phyloP scores from a whole-genome alignment of 2,329 filamentous ascomycete species.

The Ceratocystiopsis sp. region DNA sequence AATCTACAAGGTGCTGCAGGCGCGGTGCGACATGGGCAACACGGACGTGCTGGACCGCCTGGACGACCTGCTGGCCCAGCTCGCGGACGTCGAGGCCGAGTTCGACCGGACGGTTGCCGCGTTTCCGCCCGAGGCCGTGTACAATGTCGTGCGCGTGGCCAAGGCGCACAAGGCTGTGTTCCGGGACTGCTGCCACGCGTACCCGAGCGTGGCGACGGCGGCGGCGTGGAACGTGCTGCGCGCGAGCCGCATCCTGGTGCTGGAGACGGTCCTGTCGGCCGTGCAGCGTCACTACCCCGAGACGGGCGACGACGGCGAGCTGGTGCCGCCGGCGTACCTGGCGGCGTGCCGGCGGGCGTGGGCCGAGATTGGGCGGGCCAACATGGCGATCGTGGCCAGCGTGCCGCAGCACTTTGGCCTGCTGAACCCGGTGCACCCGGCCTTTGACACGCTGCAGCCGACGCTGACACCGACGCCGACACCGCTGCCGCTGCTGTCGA shows the following conservation, averaged over 20 bases:
- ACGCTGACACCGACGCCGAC: constrained; percentile 1
- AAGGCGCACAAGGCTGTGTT: constrained; percentile 24
- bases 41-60: constrained; percentile 19
- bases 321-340: constrained; percentile 13
- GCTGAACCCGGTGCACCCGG: constrained; percentile 23
- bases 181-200: constrained; percentile 26
- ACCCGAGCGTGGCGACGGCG: constrained; percentile 25
- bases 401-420: constrained; percentile 33
- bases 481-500: constrained; percentile 1
- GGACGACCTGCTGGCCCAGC: constrained; percentile 22
- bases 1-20: constrained; percentile 27
- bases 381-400: constrained; percentile 26
- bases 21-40: constrained; percentile 27
- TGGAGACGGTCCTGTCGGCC: constrained; percentile 29
- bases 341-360: constrained; percentile 20
- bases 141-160: constrained; percentile 22
- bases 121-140: constrained; percentile 25
- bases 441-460: constrained; percentile 10
- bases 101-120: constrained; percentile 22
- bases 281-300: constrained; percentile 19
- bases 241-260: constrained; percentile 27
- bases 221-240: constrained; percentile 31
- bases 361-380: constrained; percentile 22
- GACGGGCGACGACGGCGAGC: constrained; percentile 8
- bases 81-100: constrained; percentile 24